Evolutionary conservation across 2,329 filamentous ascomycete species (phyloP), one percentile per base, ranked within the genome.

Genomic region (Ceratocystis smalleyi): DNA sequence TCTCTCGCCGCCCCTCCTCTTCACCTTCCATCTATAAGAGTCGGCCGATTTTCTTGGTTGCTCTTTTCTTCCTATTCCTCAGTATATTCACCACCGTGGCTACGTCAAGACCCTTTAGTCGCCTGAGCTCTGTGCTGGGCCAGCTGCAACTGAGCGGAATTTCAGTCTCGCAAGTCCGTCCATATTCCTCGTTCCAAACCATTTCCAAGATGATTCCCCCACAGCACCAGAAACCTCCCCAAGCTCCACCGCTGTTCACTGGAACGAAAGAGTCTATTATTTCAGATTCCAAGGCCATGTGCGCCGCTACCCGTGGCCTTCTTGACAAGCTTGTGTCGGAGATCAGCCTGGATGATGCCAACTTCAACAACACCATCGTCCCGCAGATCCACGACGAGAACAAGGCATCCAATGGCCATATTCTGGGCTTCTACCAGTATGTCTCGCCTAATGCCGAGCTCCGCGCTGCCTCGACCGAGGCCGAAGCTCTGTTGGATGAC

Each of bases 371-470:
- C n/a, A 78, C 82, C 61, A 72, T 83, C 61, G 75, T 78, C 35
- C 90, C 90, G 19, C 84, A 94, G 71, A 83, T 87, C 32, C 77
- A 83, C 61, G 87, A 88, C 70, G 87, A 91, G 75, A 88, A 91
- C 73, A 71, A 78, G 51, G 78, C 81, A 68, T 77, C 78, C 0
- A 77, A 80, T 67, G 75, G 79, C 59, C 79, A 84, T 66, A 91
- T 91, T 68, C 75, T 91, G 63, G 84, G 84, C 68, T 91, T 94
- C 75, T 92, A 91, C 74, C 86, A 91, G 71, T 85, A 88, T 68
- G 87, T 92, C 2, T 90, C 86, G 19, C 81, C 80, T 0, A 79
- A 89, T 70, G 79, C 81, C 67, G 80, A 79, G 63, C 77, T 94
- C 59, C 83, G 89, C 43, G 84, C 90, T 75, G 87, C 88, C 15